These are phyloP conservation scores for Cucurbita maxima DNA, from an alignment of 306 rosid genomes.

Conservation along the genomic window DNA sequence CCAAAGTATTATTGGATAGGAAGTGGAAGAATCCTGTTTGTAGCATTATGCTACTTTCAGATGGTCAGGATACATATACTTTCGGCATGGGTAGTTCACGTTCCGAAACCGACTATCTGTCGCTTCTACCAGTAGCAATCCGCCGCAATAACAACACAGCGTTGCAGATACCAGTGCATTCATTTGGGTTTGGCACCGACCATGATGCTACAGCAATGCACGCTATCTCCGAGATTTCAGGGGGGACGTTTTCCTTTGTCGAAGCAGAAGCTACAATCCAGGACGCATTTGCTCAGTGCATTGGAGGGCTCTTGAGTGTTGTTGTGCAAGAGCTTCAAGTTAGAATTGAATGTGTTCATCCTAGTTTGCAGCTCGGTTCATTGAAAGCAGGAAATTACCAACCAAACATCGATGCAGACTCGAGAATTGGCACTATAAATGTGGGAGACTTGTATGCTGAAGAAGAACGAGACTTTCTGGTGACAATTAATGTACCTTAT, in stretches of 20 bases:
- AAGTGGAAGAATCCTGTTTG: conserved; percentile 9
- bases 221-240: conserved; percentile 11
- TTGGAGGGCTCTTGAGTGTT: conserved; percentile 12
- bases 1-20: conserved; percentile 5
- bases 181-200: conserved; percentile 10
- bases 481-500: conserved; percentile 1
- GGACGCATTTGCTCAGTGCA: conserved; percentile 12
- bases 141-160: background rate
- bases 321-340: conserved; percentile 6
- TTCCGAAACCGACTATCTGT: background rate
- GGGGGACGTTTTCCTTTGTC: conserved; percentile 12
- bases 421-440: conserved; percentile 1
- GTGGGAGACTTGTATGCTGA: conserved; percentile 15
- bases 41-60: conserved; percentile 7
- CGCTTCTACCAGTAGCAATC: conserved; percentile 5
- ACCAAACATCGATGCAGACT: background rate
- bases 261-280: conserved; percentile 8
- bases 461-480: conserved; percentile 12
- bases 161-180: conserved; percentile 7
- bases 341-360: conserved; percentile 7
- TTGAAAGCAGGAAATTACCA: conserved; percentile 8
- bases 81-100: background rate
- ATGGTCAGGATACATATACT: conserved; percentile 12
- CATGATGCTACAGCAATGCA: conserved; percentile 12
- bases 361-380: conserved; percentile 4